Evolutionary conservation across 441 rosid genomes (phyloP).

Genomic region (Gossypium trilobum): DNA sequence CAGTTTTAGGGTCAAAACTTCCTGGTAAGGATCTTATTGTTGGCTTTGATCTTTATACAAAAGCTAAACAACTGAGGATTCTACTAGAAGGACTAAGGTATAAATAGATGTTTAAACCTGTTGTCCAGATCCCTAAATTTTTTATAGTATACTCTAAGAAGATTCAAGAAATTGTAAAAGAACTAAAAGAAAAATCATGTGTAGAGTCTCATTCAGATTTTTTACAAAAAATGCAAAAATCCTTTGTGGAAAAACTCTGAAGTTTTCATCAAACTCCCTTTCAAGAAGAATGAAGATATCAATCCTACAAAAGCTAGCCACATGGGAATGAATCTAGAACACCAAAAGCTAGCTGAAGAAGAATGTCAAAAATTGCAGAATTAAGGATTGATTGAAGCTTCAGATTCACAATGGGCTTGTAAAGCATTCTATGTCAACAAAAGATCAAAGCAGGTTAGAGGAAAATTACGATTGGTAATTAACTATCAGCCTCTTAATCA

Average conservation of each 20-base stretch:
- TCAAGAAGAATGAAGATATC: neutral
- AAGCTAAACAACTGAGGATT: neutral
- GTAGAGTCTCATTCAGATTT: neutral
- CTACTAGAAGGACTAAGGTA: neutral
- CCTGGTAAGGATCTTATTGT: neutral
- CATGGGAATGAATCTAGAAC: neutral
- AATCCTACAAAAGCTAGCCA: neutral
- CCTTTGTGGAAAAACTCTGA: neutral
- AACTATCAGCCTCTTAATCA: neutral
- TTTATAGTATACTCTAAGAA: neutral
- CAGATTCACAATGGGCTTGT: neutral
- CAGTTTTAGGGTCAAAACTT: neutral
- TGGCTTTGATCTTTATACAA: neutral
- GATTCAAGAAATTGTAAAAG: neutral
- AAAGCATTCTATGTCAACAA: constrained; percentile 1
- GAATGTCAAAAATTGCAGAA: neutral
- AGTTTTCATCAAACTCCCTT: neutral
- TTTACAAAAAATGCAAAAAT: neutral
- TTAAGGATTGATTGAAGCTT: neutral
- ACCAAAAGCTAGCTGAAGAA: neutral
- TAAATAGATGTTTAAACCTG: neutral
- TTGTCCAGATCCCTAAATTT: neutral
- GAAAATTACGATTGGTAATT: neutral
- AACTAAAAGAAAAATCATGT: neutral
- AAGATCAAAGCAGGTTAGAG: neutral